Percentiles rank a stretch among this genome's conserved stretches.
phyloP scores from a whole-genome alignment of 805 yeast species.

The Cyberlindnera bimundalis region DNA sequence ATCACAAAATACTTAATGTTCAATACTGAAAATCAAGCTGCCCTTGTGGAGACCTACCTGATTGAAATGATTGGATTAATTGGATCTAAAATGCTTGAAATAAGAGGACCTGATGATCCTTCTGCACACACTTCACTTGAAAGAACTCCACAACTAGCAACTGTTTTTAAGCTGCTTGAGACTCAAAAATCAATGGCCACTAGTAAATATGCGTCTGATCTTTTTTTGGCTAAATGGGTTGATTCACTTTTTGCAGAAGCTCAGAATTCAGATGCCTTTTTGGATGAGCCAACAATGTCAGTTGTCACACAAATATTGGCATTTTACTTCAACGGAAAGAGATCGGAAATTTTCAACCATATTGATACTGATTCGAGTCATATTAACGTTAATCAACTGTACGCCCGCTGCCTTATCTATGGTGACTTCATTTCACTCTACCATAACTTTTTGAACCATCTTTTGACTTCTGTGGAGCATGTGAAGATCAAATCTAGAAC shows the following conservation, averaged over 20 bases:
- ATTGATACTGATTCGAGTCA: not conserved
- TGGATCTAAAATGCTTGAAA: slow-evolving; percentile 46
- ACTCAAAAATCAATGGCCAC: not conserved
- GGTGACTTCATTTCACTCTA: slow-evolving; percentile 33
- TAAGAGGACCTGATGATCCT: slow-evolving; percentile 28
- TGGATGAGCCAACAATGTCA: slow-evolving; percentile 5
- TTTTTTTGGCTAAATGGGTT: slow-evolving; percentile 24
- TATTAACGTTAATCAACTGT: not conserved
- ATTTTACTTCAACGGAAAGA: slow-evolving; percentile 2
- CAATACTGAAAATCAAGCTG: slow-evolving; percentile 35
- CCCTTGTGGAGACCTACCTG: slow-evolving; percentile 45
- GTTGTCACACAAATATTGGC: slow-evolving; percentile 3
- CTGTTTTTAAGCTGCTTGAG: not conserved
- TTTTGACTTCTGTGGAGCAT: slow-evolving; percentile 47
- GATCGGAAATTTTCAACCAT: not conserved
- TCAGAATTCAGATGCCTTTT: not conserved
- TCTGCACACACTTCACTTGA: not conserved
- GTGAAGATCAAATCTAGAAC: slow-evolving; percentile 51
- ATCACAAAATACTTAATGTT: slow-evolving; percentile 42
- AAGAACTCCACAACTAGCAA: not conserved
- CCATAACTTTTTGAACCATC: slow-evolving; percentile 48
- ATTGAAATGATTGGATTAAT: slow-evolving; percentile 61
- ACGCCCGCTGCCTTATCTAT: slow-evolving; percentile 5
- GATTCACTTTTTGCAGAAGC: slow-evolving; percentile 6
- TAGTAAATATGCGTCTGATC: slow-evolving; percentile 6